These are phyloP conservation scores for Wallacemonas sp. DNA, from an alignment of 208 protist genomes.

Conservation along the genomic window DNA sequence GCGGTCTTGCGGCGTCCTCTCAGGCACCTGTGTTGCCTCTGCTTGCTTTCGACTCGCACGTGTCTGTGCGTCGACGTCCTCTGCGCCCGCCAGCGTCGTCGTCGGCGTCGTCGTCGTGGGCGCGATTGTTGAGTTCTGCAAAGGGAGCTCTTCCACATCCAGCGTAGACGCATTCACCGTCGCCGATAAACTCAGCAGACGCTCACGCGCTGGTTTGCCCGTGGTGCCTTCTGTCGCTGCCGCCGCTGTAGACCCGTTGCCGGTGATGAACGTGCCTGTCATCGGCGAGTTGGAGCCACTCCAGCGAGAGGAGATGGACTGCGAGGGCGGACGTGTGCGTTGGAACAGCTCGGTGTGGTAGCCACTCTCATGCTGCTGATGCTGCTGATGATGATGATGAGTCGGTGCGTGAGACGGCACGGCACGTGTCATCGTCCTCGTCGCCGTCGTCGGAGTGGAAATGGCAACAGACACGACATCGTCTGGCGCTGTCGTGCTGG, in stretches of 20 bases:
- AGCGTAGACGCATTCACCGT: neutral
- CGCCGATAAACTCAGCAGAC: neutral
- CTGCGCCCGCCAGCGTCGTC: too few relatives aligned
- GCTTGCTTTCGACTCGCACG: too few relatives aligned
- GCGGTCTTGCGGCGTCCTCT: too few relatives aligned
- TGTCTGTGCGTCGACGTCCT: too few relatives aligned
- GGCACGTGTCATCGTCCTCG: neutral
- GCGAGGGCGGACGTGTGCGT: constrained; percentile 6
- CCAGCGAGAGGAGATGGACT: neutral
- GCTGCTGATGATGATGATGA: too few relatives aligned
- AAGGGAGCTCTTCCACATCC: neutral
- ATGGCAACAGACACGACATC: too few relatives aligned
- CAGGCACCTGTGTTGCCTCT: too few relatives aligned
- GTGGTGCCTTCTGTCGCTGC: neutral
- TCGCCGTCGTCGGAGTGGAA: neutral
- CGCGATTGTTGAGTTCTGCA: neutral
- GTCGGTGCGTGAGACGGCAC: too few relatives aligned
- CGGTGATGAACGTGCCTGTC: neutral
- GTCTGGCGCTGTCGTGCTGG: too few relatives aligned
- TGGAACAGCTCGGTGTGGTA: neutral
- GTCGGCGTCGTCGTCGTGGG: neutral
- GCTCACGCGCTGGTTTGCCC: neutral
- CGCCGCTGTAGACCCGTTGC: neutral
- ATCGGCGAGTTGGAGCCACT: neutral
- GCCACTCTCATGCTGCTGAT: too few relatives aligned